Base-by-base conservation (phyloP, 176 grass and related monocot genomes). In the Melocanna baccifera region DNA sequence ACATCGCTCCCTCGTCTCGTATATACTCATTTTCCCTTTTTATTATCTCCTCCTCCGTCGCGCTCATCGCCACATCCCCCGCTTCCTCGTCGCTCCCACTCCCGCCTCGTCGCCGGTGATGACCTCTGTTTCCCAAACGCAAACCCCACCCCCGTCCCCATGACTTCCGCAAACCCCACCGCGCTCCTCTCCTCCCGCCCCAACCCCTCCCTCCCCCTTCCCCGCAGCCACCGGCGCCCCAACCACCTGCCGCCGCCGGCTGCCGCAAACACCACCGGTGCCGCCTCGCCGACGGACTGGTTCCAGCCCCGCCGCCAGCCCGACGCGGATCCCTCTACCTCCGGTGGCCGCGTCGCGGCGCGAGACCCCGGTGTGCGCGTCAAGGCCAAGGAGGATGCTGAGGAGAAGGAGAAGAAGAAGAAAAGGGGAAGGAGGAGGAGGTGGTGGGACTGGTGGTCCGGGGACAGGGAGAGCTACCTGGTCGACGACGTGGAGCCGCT, bases 381-480 rank as follows among this genome's bases (percentile, higher is more conserved):
- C 76, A 87, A 78, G 34, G 93, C 96, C 43, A 90, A 94, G 86
- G 93, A 96, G 86, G 89, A 73, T 9, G 63, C 62, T 37, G 88
- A 81, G 22, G 73, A 77, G 74, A 62, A 81, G 22, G 73, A 77
- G 74, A 62, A 83, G 84, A 76, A 86, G 76, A 77, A 61, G 81
- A 89, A 86, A 68, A 62, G 73, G 73, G 69, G 67, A 0, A 78
- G 63, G 12, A 56, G 81, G 76, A 80, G 68, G 79, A 87, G 86
- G 61, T 92, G 90, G 93, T 99, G 96, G 96, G 92, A 94, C 53
- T 88, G 89, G 75, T 97, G 91, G 91, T 99, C 96, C 19, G 23
- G 91, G 19, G 91, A 99, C 67, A 89, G 59, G 84, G 96, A 99
- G 93, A 99, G 96, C 85, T 99, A 96, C 87, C 81, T 99, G 13